These are phyloP conservation scores for Marchantia paleacea DNA, from an alignment of 225 moss, liverwort and hornwort genomes.

Conservation along the genomic window DNA sequence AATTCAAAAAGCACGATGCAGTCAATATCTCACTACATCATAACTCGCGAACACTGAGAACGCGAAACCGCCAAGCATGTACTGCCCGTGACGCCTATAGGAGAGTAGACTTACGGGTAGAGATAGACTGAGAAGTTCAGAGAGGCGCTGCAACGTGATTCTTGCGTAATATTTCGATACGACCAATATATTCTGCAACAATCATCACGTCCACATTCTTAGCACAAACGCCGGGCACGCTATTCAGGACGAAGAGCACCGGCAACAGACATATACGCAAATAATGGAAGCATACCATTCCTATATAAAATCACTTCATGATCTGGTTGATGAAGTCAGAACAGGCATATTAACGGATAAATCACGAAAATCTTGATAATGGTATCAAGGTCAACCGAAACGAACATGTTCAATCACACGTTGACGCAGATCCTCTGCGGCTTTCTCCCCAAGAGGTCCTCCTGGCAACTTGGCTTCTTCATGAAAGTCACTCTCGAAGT, in stretches of 20 bases:
- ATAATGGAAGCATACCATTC: neutral
- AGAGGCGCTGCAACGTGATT: constrained; percentile 83
- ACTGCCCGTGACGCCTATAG: neutral
- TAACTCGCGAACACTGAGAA: too few relatives aligned
- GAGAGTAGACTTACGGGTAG: constrained; percentile 32
- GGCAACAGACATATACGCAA: neutral
- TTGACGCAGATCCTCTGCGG: constrained; percentile 84
- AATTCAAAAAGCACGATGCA: neutral
- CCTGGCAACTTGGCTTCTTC: constrained; percentile 72
- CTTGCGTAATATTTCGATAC: constrained; percentile 98
- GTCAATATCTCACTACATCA: neutral
- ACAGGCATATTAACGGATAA: neutral
- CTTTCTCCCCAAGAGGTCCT: constrained; percentile 77
- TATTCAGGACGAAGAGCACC: neutral
- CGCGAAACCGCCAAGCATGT: neutral
- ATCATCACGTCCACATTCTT: constrained; percentile 7
- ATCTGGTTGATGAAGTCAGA: neutral
- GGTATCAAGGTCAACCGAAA: neutral
- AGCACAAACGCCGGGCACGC: neutral
- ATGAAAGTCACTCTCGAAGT: constrained; percentile 76
- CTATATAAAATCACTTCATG: neutral
- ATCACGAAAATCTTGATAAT: neutral
- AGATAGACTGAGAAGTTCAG: constrained; percentile 88
- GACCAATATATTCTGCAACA: constrained; percentile 91
- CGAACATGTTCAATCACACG: constrained; percentile 97